Conservation (phyloP, 768 basidiomycete species). For the Mrakia blollopis region DNA sequence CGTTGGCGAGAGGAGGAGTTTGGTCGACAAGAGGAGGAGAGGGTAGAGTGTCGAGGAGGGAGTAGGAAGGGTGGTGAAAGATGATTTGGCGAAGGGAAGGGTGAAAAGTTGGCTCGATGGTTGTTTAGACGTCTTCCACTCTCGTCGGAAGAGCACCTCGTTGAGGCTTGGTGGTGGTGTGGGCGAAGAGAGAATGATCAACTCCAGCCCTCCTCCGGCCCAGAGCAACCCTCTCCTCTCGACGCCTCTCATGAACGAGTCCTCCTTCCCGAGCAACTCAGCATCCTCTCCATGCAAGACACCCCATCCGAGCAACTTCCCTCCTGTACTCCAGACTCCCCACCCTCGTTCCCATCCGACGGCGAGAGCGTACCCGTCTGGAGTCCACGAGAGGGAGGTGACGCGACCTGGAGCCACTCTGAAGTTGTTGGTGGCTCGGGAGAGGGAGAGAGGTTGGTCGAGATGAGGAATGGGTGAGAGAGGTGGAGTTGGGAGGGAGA, state of each 20-base stretch:
- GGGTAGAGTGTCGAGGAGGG: slow-evolving; percentile 48
- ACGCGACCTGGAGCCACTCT: slow-evolving; percentile 35
- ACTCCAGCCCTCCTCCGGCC: slow-evolving; percentile 17
- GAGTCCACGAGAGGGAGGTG: slow-evolving; percentile 73
- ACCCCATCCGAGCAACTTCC: slow-evolving; percentile 74
- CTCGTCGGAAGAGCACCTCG: background rate
- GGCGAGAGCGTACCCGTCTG: slow-evolving; percentile 90
- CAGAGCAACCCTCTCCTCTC: slow-evolving; percentile 34
- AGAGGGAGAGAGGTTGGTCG: slow-evolving; percentile 36
- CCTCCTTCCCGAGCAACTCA: slow-evolving; percentile 55
- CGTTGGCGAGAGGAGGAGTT: slow-evolving; percentile 13
- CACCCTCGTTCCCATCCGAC: slow-evolving; percentile 87
- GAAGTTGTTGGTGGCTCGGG: slow-evolving; percentile 35
- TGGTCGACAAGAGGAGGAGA: slow-evolving; percentile 14
- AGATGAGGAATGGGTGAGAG: slow-evolving; percentile 26
- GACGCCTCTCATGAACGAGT: slow-evolving; percentile 79
- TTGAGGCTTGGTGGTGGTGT: background rate
- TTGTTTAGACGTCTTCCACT: background rate
- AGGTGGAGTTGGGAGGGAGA: slow-evolving; percentile 1
- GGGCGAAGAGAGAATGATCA: slow-evolving; percentile 8
- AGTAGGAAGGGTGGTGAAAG: slow-evolving; percentile 19
- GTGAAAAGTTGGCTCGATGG: background rate
- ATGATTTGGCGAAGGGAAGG: background rate
- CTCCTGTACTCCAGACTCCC: slow-evolving; percentile 85
- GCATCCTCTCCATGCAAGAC: slow-evolving; percentile 56